Conservation (phyloP, 1,284 basidiomycete species). For the Moesziomyces antarcticus region DNA sequence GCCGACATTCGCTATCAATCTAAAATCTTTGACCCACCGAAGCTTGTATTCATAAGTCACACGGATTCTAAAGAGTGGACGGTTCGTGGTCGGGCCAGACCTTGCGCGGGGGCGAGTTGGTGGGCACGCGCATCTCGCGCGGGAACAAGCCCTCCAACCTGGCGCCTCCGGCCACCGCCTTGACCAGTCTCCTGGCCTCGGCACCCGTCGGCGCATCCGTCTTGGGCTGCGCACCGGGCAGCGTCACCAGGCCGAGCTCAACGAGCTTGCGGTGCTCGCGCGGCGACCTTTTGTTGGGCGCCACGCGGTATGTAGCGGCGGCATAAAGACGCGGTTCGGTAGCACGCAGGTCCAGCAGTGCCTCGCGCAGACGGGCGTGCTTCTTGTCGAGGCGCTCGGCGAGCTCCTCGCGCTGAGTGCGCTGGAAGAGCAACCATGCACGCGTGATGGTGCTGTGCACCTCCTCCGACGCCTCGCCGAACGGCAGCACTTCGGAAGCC, state of each 20-base stretch:
- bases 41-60: no score
- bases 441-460: constrained; percentile 93
- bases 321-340: constrained; percentile 48
- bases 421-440: constrained; percentile 85
- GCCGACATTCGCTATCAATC: no score
- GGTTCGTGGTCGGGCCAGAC: constrained; percentile 44
- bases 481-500: constrained; percentile 37
- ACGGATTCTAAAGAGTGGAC: background rate
- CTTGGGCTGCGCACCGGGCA: constrained; percentile 15
- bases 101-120: constrained; percentile 53
- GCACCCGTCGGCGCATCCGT: constrained; percentile 45
- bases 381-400: constrained; percentile 48
- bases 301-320: constrained; percentile 56
- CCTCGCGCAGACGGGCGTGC: constrained; percentile 55
- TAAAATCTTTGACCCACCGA: no score
- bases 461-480: constrained; percentile 70
- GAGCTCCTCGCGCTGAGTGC: constrained; percentile 75
- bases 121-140: constrained; percentile 63
- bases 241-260: constrained; percentile 50
- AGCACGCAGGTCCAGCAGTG: constrained; percentile 43
- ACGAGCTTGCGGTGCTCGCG: constrained; percentile 57
- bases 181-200: constrained; percentile 45
- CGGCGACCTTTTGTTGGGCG: constrained; percentile 57
- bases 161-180: constrained; percentile 51
- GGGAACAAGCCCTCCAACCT: constrained; percentile 64